Percentiles rank a stretch among this genome's conserved stretches.
phyloP scores from a whole-genome alignment of 805 yeast genomes.

The Candida anglica region DNA sequence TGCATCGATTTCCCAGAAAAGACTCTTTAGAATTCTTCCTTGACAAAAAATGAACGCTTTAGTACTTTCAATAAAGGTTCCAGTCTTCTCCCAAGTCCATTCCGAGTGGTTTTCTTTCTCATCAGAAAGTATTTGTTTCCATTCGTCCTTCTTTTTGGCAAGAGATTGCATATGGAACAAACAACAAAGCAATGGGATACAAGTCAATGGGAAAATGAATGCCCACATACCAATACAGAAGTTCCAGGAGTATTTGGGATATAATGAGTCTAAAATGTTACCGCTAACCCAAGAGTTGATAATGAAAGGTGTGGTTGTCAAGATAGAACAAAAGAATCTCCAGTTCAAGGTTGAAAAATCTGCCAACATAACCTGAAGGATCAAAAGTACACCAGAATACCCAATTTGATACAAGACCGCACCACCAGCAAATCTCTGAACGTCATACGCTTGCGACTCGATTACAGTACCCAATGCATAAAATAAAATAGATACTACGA shows the following conservation, averaged over 20 bases:
- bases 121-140: slow-evolving; percentile 38
- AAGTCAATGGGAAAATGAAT: slow-evolving; percentile 61
- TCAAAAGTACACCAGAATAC: slow-evolving; percentile 58
- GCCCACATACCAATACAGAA: slow-evolving; percentile 76
- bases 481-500: slow-evolving; percentile 47
- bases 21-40: slow-evolving; percentile 11
- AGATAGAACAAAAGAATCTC: slow-evolving; percentile 62
- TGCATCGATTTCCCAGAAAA: slow-evolving; percentile 63
- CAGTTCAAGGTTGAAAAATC: slow-evolving; percentile 68
- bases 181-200: slow-evolving; percentile 54
- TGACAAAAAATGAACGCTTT: slow-evolving; percentile 26
- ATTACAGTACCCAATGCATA: slow-evolving; percentile 62
- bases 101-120: slow-evolving; percentile 24
- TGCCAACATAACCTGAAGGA: slow-evolving; percentile 55
- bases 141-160: slow-evolving; percentile 54
- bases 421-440: slow-evolving; percentile 61
- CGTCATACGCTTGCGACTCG: slow-evolving; percentile 56
- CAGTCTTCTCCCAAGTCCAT: slow-evolving; percentile 6
- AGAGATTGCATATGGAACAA: slow-evolving; percentile 51
- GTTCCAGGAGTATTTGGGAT: slow-evolving; percentile 57
- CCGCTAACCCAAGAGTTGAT: slow-evolving; percentile 82
- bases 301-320: slow-evolving; percentile 69
- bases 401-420: slow-evolving; percentile 50
- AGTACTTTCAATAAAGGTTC: background rate
- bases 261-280: slow-evolving; percentile 41